These are phyloP conservation scores for Podila epigama DNA, from an alignment of 192 early-diverging fungal genomes.

Conservation along the genomic window DNA sequence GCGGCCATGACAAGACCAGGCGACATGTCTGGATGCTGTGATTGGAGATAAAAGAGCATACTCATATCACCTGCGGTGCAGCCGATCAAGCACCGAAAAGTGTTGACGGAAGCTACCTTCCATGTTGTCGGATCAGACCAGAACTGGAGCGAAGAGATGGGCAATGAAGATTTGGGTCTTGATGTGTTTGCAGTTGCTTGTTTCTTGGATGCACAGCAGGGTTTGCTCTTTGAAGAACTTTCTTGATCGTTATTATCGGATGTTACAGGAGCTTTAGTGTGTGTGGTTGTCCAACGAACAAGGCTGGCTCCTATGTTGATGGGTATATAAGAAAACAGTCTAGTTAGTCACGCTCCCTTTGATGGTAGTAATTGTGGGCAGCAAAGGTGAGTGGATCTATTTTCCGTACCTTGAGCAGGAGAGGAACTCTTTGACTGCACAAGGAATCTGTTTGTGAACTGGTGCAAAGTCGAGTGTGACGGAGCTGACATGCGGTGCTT, in stretches of 20 bases:
- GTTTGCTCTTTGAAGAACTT: no score
- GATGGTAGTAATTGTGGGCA: no score
- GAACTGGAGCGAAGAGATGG: constrained; percentile 27
- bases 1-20: constrained; percentile 49
- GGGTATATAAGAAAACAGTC: no score
- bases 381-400: no score
- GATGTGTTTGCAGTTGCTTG: background rate
- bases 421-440: no score
- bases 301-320: background rate
- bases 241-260: background rate
- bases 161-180: background rate
- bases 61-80: constrained; percentile 61
- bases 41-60: constrained; percentile 62
- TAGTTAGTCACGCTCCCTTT: no score
- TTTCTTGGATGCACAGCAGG: background rate
- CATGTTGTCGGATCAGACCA: constrained; percentile 52
- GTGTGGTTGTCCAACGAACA: background rate
- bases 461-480: no score
- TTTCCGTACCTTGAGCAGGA: no score
- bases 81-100: constrained; percentile 61
- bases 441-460: no score
- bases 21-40: constrained; percentile 49
- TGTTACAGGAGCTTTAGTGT: background rate
- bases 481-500: no score
- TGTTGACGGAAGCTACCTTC: constrained; percentile 56